Evolutionary conservation across 345 rosid species (phyloP), one percentile per base, ranked within the genome.

Genomic region (Trapa incisa): DNA sequence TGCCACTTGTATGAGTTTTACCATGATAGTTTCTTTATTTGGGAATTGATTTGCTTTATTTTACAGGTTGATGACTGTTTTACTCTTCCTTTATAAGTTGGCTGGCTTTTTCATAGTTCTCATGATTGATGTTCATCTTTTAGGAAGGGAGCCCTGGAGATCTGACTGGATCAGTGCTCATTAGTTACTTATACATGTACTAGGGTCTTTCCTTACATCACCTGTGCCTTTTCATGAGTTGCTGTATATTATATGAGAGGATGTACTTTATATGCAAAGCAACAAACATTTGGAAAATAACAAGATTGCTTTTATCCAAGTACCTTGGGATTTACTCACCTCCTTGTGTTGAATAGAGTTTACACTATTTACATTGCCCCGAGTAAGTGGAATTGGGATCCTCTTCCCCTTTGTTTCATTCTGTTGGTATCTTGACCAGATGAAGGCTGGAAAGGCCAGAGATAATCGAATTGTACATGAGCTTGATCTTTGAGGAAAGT

Each of bases 371-470:
- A 22, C 33, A 15, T n/a, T 6, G 6, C 35, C 38, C 35, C 32
- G 63, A 58, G 35, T 58, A 58, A 58, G 63, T 58, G 29, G 29
- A 22, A 22, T 41, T 58, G 63, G 35, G 32, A 58, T 38, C 3
- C 63, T 35, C 63, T 58, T 29, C 60, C 60, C 12, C 29, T 22
- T 22, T 22, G 29, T 22, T 22, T 54, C 17, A 2, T 54, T 9
- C 22, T 5, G n/a, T 50, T 54, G 60, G 6, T 22, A 54, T 54
- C 10, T 54, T 22, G 60, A 35, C 2, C 35, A 54, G 81, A 85
- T 37, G 99, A 94, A 84, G 99, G 99, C 35, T 94, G 99, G 97
- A 94, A 94, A 78, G 99, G 97, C 77, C 97, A 94, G 78, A 94
- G 99, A 97, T 94, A 82, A 65, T 22, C 39, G 4, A 42, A 47